These are phyloP conservation scores for Pseudozyma tsukubaensis DNA, from an alignment of 1,284 basidiomycete genomes.

Conservation along the genomic window DNA sequence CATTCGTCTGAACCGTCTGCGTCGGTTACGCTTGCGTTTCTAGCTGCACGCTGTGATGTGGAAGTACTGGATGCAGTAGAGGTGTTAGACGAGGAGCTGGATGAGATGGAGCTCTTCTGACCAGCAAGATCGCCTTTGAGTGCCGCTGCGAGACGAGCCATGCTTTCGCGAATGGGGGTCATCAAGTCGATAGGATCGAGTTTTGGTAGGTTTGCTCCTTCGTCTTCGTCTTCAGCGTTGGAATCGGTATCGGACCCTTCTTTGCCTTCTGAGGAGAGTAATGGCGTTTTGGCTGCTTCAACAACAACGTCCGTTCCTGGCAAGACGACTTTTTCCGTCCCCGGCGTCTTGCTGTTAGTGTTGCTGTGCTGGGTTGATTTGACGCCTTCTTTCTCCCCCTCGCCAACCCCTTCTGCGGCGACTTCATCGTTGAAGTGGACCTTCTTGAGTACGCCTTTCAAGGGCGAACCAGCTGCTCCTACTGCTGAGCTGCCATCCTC, in stretches of 20 bases:
- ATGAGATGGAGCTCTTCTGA: not conserved
- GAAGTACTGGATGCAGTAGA: not conserved
- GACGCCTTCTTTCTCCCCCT: slow-evolving; percentile 33
- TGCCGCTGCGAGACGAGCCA: slow-evolving; percentile 45
- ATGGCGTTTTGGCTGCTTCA: slow-evolving; percentile 30
- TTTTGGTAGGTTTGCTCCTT: slow-evolving; percentile 6
- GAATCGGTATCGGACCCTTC: slow-evolving; percentile 17
- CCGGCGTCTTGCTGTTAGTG: slow-evolving; percentile 10
- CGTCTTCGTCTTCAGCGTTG: slow-evolving; percentile 6
- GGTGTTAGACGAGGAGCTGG: not conserved
- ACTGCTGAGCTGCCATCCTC: slow-evolving; percentile 1
- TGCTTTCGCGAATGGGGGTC: slow-evolving; percentile 49
- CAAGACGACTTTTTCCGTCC: slow-evolving; percentile 32
- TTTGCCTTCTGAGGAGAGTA: slow-evolving; percentile 19
- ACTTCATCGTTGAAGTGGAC: slow-evolving; percentile 58
- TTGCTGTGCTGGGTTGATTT: slow-evolving; percentile 35
- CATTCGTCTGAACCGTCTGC: slow-evolving; percentile 43
- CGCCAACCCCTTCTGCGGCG: slow-evolving; percentile 1
- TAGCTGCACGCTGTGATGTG: slow-evolving; percentile 3
- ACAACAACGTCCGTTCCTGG: slow-evolving; percentile 39
- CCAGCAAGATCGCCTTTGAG: slow-evolving; percentile 40
- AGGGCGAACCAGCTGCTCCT: slow-evolving; percentile 4
- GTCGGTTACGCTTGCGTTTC: slow-evolving; percentile 38
- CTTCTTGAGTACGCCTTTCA: slow-evolving; percentile 55
- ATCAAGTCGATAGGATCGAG: slow-evolving; percentile 60